These are phyloP conservation scores for Entomortierella lignicola DNA, from an alignment of 192 early-diverging fungal species.

Conservation along the genomic window DNA sequence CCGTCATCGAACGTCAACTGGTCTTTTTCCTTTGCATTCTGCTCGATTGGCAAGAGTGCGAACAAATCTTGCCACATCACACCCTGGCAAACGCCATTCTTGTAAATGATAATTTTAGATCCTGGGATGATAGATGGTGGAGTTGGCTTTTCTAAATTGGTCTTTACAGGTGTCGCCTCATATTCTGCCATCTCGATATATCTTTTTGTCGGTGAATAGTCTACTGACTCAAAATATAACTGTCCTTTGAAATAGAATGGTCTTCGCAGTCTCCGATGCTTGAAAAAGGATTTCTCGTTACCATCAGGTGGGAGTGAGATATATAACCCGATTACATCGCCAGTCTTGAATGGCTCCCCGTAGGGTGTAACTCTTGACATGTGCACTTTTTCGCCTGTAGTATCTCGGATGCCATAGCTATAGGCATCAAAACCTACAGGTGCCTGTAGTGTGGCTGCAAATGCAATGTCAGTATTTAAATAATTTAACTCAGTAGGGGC, in stretches of 20 bases:
- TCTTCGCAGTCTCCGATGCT: constrained; percentile 57
- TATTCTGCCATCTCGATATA: constrained; percentile 60
- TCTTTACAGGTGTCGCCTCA: constrained; percentile 58
- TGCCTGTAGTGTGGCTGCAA: constrained; percentile 65
- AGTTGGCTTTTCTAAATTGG: constrained; percentile 25
- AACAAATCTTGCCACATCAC: constrained; percentile 65
- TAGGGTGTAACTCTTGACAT: constrained; percentile 59
- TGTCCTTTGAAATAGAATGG: constrained; percentile 66
- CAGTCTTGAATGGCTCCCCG: constrained; percentile 69
- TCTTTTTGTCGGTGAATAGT: constrained; percentile 61
- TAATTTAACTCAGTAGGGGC: too few relatives aligned
- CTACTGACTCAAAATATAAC: constrained; percentile 67
- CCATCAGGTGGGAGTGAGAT: constrained; percentile 63
- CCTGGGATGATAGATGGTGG: constrained; percentile 57
- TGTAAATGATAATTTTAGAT: constrained; percentile 71
- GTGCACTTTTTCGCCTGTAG: constrained; percentile 70
- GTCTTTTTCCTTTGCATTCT: constrained; percentile 55
- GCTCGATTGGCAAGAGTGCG: constrained; percentile 57
- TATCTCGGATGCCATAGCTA: constrained; percentile 72
- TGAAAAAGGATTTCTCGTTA: constrained; percentile 51
- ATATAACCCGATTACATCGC: constrained; percentile 73
- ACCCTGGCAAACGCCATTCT: constrained; percentile 72
- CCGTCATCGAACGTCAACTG: constrained; percentile 68
- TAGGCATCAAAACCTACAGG: constrained; percentile 77
- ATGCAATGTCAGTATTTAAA: too few relatives aligned